These are phyloP conservation scores for Wallacemonas sp. DNA, from an alignment of 208 protist genomes.

Conservation along the genomic window DNA sequence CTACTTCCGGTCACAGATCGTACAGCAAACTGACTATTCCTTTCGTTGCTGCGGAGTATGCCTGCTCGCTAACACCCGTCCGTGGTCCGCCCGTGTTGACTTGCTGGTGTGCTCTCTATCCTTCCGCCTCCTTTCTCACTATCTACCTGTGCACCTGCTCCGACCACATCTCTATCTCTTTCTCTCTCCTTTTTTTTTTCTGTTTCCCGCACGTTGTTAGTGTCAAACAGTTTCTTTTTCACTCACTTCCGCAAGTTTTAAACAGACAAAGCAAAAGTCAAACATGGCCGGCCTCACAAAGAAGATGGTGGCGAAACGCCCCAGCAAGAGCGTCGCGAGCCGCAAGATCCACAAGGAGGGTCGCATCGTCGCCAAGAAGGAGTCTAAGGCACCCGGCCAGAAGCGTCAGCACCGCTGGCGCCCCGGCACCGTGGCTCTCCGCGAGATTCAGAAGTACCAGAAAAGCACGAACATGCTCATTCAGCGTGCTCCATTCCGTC, in stretches of 20 bases:
- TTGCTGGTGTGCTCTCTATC: too few species aligned
- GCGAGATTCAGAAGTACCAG: constrained; percentile 99
- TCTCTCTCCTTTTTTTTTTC: constrained; percentile 17
- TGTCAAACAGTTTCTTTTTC: not conserved
- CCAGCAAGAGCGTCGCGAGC: constrained; percentile 74
- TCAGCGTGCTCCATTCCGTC: constrained; percentile 98
- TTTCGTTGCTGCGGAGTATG: too few species aligned
- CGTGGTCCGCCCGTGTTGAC: too few species aligned
- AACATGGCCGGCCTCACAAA: constrained; percentile 59
- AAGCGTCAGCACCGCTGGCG: constrained; percentile 98
- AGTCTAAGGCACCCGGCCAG: constrained; percentile 55
- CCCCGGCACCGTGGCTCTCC: constrained; percentile 98
- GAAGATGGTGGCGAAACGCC: constrained; percentile 54
- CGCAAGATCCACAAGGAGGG: constrained; percentile 75
- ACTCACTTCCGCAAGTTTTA: too few species aligned
- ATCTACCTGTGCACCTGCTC: too few species aligned
- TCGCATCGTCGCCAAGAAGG: constrained; percentile 73
- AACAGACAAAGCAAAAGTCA: constrained; percentile 11
- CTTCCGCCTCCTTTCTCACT: too few species aligned
- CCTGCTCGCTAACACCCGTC: too few species aligned
- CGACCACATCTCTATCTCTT: not conserved
- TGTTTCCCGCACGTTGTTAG: not conserved
- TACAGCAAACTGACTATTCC: too few species aligned
- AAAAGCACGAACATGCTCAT: constrained; percentile 98
- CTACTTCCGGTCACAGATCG: too few species aligned